Evolutionary conservation across 2,329 filamentous ascomycete species (phyloP), one percentile per base, ranked within the genome.

Genomic region (Paraphoma chrysanthemicola): DNA sequence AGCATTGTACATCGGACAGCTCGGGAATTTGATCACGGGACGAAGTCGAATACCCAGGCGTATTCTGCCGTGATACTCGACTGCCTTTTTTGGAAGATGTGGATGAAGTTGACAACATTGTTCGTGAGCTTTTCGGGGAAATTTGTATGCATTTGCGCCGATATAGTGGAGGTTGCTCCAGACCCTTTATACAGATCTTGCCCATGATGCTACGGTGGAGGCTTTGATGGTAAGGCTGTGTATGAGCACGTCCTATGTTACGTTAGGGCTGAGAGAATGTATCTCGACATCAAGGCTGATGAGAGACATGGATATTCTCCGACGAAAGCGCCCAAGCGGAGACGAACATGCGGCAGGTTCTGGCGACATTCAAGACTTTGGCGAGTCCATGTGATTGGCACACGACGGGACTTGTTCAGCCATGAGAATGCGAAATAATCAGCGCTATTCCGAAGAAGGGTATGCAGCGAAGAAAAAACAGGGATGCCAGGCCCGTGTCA

Each of bases 1-100:
- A 75, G 51, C 76, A 78, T 17, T 51, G 60, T 6, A 67, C 67
- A 48, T 68, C 59, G 5, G 67, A 68, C 14, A 62, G 33, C 23
- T 67, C 59, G n/a, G 52, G 51, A 17, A 55, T 33, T 17, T 58
- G 57, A 7, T 58, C 46, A 23, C 47, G 44, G n/a, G 54, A 38
- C 18, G 52, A 49, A 14, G n/a, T 36, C 16, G 33, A 29, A 23
- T 44, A 36, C 10, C 28, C 14, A 23, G 47, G 43, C 29, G 41
- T 54, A 42, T n/a, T 58, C 54, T 17, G 54, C 50, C 28, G 10
- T n/a, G 33, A 38, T 11, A 53, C 28, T 18, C 39, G 43, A 9
- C 56, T 49, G 44, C 51, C 39, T 55, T 59, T 49, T 31, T 57
- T 29, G 55, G 44, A 28, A n/a, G 45, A 17, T 4, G 59, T 55